A percentile compares a stretch with the other conserved stretches of the same genome.
phyloP scores from a whole-genome alignment of 148 eudicot species.

The Silene latifolia region DNA sequence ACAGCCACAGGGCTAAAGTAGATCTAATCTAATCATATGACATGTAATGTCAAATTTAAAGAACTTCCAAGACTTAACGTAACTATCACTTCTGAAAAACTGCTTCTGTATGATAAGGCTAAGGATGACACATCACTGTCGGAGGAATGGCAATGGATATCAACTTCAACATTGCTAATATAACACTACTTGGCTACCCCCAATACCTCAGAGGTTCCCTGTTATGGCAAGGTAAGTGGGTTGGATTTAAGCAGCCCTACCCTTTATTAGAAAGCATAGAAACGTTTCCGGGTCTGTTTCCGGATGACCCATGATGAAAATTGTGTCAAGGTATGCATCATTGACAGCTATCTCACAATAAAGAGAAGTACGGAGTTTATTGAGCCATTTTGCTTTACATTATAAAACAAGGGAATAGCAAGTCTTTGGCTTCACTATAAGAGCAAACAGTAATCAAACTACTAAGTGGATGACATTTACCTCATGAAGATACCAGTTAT shows the following conservation, averaged over 20 bases:
- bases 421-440: not conserved
- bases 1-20: not conserved
- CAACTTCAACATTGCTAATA: not conserved
- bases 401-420: not conserved
- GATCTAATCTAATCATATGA: not conserved
- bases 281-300: not conserved
- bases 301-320: not conserved
- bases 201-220: not conserved
- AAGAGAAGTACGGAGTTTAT: not conserved
- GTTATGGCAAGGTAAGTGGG: not conserved
- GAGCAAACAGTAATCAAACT: not conserved
- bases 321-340: not conserved
- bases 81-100: not conserved
- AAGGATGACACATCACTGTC: not conserved
- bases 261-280: not conserved
- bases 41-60: constrained; percentile 1
- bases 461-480: constrained; percentile 31
- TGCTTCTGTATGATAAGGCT: not conserved
- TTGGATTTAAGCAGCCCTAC: not conserved
- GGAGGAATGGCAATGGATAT: not conserved
- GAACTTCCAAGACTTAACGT: not conserved
- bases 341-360: not conserved
- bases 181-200: not conserved
- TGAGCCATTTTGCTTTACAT: not conserved
- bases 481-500: constrained; percentile 93